Percentiles rank a stretch among this genome's conserved stretches.
phyloP scores from a whole-genome alignment of 306 rosid species.

The Glycyrrhiza uralensis region DNA sequence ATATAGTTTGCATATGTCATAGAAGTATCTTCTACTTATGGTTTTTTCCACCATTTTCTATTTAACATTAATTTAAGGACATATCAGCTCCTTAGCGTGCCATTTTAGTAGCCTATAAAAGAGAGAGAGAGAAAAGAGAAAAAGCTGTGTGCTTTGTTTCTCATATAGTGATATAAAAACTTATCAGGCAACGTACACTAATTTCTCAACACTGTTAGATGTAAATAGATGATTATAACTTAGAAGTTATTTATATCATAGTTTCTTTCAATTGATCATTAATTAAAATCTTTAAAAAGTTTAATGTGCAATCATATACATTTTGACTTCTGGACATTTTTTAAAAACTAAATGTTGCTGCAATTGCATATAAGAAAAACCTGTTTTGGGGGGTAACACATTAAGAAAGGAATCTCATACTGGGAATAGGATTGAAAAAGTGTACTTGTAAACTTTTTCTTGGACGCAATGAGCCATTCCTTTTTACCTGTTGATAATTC shows the following conservation, averaged over 20 bases:
- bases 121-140: not conserved
- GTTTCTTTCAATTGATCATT: not conserved
- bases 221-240: not conserved
- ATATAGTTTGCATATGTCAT: slow-evolving; percentile 26
- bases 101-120: not conserved
- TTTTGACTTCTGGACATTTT: not conserved
- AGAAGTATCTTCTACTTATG: slow-evolving; percentile 11
- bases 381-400: slow-evolving; percentile 7
- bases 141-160: not conserved
- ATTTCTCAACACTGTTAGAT: not conserved
- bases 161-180: not conserved
- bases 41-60: not conserved
- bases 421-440: slow-evolving; percentile 19
- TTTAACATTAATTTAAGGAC: not conserved
- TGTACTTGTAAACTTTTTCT: slow-evolving; percentile 17
- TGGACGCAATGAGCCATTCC: slow-evolving; percentile 19
- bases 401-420: slow-evolving; percentile 46
- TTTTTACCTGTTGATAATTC: slow-evolving; percentile 21
- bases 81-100: not conserved
- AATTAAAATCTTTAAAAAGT: not conserved
- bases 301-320: not conserved
- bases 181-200: not conserved
- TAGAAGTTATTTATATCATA: not conserved
- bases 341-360: not conserved
- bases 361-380: not conserved